Evolutionary conservation across 2,329 filamentous ascomycete genomes (phyloP).

Genomic region (Pezicula carpinea): DNA sequence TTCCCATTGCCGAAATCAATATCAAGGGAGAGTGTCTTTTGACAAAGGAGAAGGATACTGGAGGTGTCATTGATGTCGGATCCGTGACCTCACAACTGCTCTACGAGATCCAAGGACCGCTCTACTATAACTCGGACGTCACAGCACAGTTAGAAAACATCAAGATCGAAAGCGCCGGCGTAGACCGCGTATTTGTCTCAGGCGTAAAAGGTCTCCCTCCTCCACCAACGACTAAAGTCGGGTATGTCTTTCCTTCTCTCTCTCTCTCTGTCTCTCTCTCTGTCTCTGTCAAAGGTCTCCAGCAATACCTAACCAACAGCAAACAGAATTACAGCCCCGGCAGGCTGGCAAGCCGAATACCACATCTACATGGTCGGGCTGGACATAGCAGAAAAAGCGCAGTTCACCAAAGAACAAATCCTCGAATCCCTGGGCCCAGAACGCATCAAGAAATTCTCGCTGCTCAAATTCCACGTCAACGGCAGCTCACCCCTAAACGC

Average conservation of each 20-base stretch:
- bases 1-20: slow-evolving; percentile 39
- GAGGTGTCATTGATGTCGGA: slow-evolving; percentile 39
- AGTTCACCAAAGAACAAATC: slow-evolving; percentile 35
- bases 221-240: slow-evolving; percentile 35
- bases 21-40: slow-evolving; percentile 34
- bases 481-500: slow-evolving; percentile 34
- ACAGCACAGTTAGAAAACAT: slow-evolving; percentile 46
- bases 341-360: slow-evolving; percentile 39
- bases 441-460: slow-evolving; percentile 1
- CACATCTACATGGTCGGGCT: slow-evolving; percentile 39
- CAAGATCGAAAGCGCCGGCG: slow-evolving; percentile 43
- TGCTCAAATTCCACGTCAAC: slow-evolving; percentile 19
- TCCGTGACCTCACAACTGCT: slow-evolving; percentile 48
- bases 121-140: slow-evolving; percentile 54
- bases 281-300: too few species aligned
- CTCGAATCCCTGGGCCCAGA: slow-evolving; percentile 3
- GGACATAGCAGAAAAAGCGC: slow-evolving; percentile 36
- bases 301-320: too few species aligned
- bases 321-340: slow-evolving; percentile 32
- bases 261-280: neutral
- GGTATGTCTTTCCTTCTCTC: slow-evolving; percentile 7
- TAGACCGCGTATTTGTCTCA: slow-evolving; percentile 42
- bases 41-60: slow-evolving; percentile 38
- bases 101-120: slow-evolving; percentile 51
- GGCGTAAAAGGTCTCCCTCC: slow-evolving; percentile 37